Evolutionary conservation across 495 filamentous ascomycete genomes (phyloP).

Genomic region (Daldinia vernicosa): DNA sequence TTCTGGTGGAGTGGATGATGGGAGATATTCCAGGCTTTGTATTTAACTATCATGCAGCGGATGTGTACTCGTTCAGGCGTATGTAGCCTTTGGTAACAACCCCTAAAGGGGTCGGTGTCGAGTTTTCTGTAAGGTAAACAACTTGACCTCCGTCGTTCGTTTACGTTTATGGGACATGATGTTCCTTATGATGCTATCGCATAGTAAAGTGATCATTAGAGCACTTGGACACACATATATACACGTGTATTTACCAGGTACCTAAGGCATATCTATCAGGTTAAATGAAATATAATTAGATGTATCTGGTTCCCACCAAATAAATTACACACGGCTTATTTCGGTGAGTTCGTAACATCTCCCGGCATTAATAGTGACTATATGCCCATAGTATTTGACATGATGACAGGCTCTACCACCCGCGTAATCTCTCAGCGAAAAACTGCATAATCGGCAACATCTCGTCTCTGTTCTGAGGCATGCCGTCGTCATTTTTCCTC

Average conservation of each 20-base stretch:
- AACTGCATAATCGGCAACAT: constrained; percentile 94
- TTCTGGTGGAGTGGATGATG: constrained; percentile 18
- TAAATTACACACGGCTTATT: neutral
- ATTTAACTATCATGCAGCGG: neutral
- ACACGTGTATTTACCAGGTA: neutral
- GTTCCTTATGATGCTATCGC: neutral
- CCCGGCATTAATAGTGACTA: neutral
- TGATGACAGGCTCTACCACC: constrained; percentile 54
- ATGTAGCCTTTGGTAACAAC: neutral
- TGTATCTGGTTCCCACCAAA: neutral
- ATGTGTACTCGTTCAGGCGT: neutral
- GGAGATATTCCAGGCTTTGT: neutral
- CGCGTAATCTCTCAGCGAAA: constrained; percentile 76
- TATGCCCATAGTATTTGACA: neutral
- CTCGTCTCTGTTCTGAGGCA: constrained; percentile 86
- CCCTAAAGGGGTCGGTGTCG: neutral
- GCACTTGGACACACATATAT: neutral
- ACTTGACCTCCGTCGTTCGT: neutral
- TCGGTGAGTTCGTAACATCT: neutral
- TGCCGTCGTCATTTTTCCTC: constrained; percentile 76
- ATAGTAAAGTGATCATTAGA: neutral
- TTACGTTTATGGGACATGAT: neutral
- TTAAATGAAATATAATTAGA: neutral
- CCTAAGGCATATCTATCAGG: neutral
- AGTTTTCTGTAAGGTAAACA: neutral